phyloP scores from a whole-genome alignment of 352 stramenopile genomes.

The Globisporangium takayamanum region DNA sequence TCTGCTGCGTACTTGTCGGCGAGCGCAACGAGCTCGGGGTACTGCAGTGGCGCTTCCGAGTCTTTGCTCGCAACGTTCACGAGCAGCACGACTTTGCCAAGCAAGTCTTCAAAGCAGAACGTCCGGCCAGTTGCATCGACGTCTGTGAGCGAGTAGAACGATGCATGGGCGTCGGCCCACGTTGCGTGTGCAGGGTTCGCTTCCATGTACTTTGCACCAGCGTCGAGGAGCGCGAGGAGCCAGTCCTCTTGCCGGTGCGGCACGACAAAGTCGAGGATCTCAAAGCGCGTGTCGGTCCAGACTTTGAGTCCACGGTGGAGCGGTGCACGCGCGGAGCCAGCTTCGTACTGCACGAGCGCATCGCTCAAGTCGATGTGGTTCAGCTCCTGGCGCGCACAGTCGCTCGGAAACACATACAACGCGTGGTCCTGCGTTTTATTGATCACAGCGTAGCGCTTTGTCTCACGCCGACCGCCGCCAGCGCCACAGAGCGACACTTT shows the following conservation, averaged over 20 bases:
- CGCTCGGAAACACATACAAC: slow-evolving; percentile 12
- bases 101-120: slow-evolving; percentile 16
- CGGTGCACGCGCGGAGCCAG: neutral
- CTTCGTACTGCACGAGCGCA: slow-evolving; percentile 14
- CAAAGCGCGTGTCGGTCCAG: slow-evolving; percentile 7
- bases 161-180: slow-evolving; percentile 6
- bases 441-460: slow-evolving; percentile 14
- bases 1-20: slow-evolving; percentile 32
- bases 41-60: slow-evolving; percentile 65
- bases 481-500: slow-evolving; percentile 3
- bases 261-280: slow-evolving; percentile 13
- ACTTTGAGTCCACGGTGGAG: slow-evolving; percentile 12
- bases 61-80: slow-evolving; percentile 80
- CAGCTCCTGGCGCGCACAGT: slow-evolving; percentile 13
- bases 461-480: slow-evolving; percentile 1
- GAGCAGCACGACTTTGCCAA: slow-evolving; percentile 51
- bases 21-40: slow-evolving; percentile 64
- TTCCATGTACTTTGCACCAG: slow-evolving; percentile 13
- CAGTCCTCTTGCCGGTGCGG: slow-evolving; percentile 14
- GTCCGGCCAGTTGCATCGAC: slow-evolving; percentile 7
- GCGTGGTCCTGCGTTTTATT: slow-evolving; percentile 17
- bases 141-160: slow-evolving; percentile 13
- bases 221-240: slow-evolving; percentile 13
- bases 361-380: slow-evolving; percentile 10
- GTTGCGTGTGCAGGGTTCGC: neutral